Evolutionary conservation across 345 rosid species (phyloP).

Genomic region (Kernera saxatilis): DNA sequence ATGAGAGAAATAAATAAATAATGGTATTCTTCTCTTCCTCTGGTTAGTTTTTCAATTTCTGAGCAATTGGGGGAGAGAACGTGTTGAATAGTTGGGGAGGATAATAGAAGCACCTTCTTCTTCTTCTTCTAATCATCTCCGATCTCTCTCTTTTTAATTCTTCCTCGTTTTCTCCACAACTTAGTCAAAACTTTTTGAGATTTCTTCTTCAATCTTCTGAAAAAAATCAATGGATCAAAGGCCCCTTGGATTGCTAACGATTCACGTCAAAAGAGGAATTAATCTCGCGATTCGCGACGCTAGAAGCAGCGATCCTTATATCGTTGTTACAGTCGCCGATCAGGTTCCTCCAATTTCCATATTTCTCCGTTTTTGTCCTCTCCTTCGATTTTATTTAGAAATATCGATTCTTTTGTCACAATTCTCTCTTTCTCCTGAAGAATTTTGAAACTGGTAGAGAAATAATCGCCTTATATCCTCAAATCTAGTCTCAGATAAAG

Average conservation of each 20-base stretch:
- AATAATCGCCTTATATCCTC: background rate
- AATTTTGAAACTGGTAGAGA: background rate
- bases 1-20: background rate
- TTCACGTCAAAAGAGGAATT: slow-evolving; percentile 40
- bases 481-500: background rate
- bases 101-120: background rate
- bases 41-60: background rate
- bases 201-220: background rate
- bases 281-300: slow-evolving; percentile 46
- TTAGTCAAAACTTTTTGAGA: background rate
- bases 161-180: background rate
- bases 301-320: slow-evolving; percentile 54
- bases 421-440: background rate
- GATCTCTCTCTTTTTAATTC: background rate
- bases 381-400: background rate
- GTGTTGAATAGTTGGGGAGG: slow-evolving; percentile 24
- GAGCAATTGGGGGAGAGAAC: slow-evolving; percentile 19
- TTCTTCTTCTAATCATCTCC: background rate
- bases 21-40: background rate
- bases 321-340: slow-evolving; percentile 37
- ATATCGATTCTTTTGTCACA: background rate
- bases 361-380: too few species aligned
- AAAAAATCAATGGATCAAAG: slow-evolving; percentile 34
- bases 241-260: slow-evolving; percentile 41
- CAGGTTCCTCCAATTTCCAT: slow-evolving; percentile 33